Base-by-base conservation (phyloP, 352 stramenopile genomes). In the Peronospora destructor region DNA sequence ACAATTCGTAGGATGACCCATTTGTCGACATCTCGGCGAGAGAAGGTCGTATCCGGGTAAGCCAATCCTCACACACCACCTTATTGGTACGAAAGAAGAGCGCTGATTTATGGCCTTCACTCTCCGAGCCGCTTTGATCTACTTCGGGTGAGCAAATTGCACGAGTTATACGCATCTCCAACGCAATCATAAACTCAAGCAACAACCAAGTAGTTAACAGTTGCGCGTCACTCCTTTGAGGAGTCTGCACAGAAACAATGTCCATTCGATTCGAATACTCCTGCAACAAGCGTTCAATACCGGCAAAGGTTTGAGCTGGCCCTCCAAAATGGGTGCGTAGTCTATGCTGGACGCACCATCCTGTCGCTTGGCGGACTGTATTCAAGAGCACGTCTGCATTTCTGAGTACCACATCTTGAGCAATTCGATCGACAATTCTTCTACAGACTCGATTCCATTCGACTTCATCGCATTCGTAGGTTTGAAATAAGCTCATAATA, bases 311-410 rank as follows among this genome's bases (percentile, higher is more conserved):
- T 46, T 87, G 72, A 32, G 77, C 71, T 32, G 83, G 76, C 2
- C 75, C 76, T 29, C 83, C 83, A 45, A 89, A 80, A 49, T 85
- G 73, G 3, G 83, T 90, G 11, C 83, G 75, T 25, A 94, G 56
- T 36, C 83, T 68, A 41, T 78, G 81, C 11, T 85, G 65, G 14
- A 91, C 62, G 34, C 79, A 85, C 79, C 81, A 94, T 12, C 43
- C 58, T 13, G 80, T 76, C 17, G 74, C 70, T 67, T 84, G 62
- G 8, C 58, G 68, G 19, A 87, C 59, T 19, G 59, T 66, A 41
- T 32, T 45, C 5, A 67, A 25, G 12, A 81, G 10, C 2, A 72
- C 34, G 23, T 49, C 53, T 0, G 59, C 53, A 43, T 66, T 71
- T 25, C 39, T 55, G 9, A 53, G 10, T 3, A 17, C 30, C 21